phyloP scores from a whole-genome alignment of 192 early-diverging fungal genomes.

The Umbelopsis isabellina region DNA sequence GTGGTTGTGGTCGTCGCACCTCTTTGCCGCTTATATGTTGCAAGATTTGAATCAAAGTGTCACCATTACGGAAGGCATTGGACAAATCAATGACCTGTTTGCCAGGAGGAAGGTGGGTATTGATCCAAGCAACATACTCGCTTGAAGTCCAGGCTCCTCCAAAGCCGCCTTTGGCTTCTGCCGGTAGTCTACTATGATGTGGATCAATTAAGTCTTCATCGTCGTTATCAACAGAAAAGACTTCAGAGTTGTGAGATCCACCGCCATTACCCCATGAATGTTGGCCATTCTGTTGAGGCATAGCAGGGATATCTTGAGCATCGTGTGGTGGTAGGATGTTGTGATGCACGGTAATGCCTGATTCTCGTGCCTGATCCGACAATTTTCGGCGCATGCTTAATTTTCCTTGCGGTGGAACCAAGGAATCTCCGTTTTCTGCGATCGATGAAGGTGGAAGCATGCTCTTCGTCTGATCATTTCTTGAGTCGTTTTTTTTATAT shows the following conservation, averaged over 20 bases:
- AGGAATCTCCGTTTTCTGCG: slow-evolving; percentile 33
- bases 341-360: slow-evolving; percentile 22
- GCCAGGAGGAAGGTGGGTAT: slow-evolving; percentile 40
- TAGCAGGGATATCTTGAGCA: not conserved
- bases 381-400: slow-evolving; percentile 32
- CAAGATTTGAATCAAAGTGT: slow-evolving; percentile 50
- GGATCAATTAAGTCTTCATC: slow-evolving; percentile 37
- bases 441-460: slow-evolving; percentile 23
- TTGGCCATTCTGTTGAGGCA: not conserved
- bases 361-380: slow-evolving; percentile 27
- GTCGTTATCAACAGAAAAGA: slow-evolving; percentile 8
- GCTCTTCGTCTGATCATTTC: slow-evolving; percentile 10
- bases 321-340: not conserved
- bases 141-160: slow-evolving; percentile 29
- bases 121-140: slow-evolving; percentile 56
- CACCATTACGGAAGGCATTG: slow-evolving; percentile 50
- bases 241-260: slow-evolving; percentile 5
- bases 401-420: slow-evolving; percentile 18
- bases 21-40: slow-evolving; percentile 51
- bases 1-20: slow-evolving; percentile 49
- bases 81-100: slow-evolving; percentile 48
- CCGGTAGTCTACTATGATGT: slow-evolving; percentile 17
- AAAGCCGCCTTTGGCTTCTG: not conserved
- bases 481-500: slow-evolving; percentile 32
- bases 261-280: not conserved